Evolutionary conservation across 768 basidiomycete genomes (phyloP).

Genomic region (Collybia nuda): DNA sequence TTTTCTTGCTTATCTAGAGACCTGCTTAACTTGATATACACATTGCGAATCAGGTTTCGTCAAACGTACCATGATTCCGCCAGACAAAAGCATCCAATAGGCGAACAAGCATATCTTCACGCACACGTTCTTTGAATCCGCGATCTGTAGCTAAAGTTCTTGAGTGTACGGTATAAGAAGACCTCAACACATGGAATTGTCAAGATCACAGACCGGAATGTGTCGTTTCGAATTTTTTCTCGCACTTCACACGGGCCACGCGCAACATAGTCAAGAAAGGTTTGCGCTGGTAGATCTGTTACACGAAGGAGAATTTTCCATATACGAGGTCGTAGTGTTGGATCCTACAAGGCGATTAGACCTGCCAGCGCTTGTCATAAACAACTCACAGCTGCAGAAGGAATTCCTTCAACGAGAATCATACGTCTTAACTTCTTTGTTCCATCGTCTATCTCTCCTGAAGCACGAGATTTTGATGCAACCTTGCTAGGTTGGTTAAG

Average conservation of each 20-base stretch:
- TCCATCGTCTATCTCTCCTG: conserved; percentile 68
- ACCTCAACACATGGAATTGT: neutral
- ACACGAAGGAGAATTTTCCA: conserved; percentile 94
- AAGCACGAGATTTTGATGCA: conserved; percentile 61
- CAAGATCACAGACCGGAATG: conserved; percentile 67
- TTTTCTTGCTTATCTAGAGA: conserved; percentile 69
- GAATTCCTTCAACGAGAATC: conserved; percentile 91
- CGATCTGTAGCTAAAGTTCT: conserved; percentile 95
- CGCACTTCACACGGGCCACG: conserved; percentile 85
- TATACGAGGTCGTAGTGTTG: conserved; percentile 83
- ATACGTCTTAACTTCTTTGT: conserved; percentile 84
- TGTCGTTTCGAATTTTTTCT: conserved; percentile 95
- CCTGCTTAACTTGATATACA: neutral
- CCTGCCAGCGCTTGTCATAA: neutral
- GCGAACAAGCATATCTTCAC: conserved; percentile 95
- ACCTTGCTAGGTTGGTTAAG: conserved; percentile 63
- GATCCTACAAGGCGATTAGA: conserved; percentile 42
- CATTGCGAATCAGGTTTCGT: neutral
- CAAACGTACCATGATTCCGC: conserved; percentile 75
- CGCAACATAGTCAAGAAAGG: conserved; percentile 75
- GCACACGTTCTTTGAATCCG: conserved; percentile 96
- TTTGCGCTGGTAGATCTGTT: conserved; percentile 72
- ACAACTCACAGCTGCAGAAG: conserved; percentile 64
- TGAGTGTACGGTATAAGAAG: conserved; percentile 1
- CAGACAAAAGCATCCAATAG: conserved; percentile 98